Evolutionary conservation across 1,284 basidiomycete genomes (phyloP).

Genomic region (Apiotrichum gracile): DNA sequence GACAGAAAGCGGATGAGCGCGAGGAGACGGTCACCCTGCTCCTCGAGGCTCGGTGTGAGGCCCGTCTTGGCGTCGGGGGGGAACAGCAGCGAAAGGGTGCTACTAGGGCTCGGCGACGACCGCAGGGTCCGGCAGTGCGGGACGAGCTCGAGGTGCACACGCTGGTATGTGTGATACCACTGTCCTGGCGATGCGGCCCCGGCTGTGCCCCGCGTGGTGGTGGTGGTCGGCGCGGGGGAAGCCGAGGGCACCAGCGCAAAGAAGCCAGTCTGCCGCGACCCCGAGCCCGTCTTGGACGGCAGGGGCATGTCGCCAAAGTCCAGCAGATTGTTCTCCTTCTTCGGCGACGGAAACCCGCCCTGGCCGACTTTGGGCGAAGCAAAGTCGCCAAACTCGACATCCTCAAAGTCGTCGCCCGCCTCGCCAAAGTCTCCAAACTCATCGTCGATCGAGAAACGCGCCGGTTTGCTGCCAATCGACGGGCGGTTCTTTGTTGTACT

Average conservation of each 20-base stretch:
- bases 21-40: constrained; percentile 32
- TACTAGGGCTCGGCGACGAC: constrained; percentile 56
- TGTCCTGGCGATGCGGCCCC: constrained; percentile 18
- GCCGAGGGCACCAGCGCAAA: constrained; percentile 39
- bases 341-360: constrained; percentile 34
- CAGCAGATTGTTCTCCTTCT: constrained; percentile 35
- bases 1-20: constrained; percentile 58
- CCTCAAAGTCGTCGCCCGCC: constrained; percentile 39
- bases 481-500: neutral
- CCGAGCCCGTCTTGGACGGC: constrained; percentile 28
- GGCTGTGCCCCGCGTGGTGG: neutral
- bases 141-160: constrained; percentile 30
- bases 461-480: constrained; percentile 11
- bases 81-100: constrained; percentile 52
- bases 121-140: constrained; percentile 38
- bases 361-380: constrained; percentile 25
- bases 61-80: constrained; percentile 48
- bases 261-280: constrained; percentile 39
- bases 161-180: constrained; percentile 38
- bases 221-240: constrained; percentile 1
- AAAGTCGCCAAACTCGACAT: constrained; percentile 90
- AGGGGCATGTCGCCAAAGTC: constrained; percentile 47
- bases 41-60: constrained; percentile 22
- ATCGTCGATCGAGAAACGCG: constrained; percentile 22
- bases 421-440: constrained; percentile 43